These are phyloP conservation scores for Sclerotinia minor DNA, from an alignment of 2,329 filamentous ascomycete species.

Conservation along the genomic window DNA sequence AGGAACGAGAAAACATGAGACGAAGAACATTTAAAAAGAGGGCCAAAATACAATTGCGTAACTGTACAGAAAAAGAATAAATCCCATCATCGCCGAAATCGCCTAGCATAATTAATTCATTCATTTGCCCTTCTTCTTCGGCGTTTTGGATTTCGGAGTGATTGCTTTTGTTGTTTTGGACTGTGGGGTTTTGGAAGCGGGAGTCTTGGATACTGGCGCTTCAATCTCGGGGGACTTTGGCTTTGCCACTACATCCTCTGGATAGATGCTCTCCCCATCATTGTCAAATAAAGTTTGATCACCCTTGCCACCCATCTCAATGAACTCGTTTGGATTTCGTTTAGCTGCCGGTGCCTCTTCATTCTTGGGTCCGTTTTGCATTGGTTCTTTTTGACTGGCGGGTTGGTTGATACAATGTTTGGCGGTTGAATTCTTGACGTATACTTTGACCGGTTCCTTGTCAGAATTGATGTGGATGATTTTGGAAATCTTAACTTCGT, in stretches of 20 bases:
- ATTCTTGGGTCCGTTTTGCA: conserved; percentile 43
- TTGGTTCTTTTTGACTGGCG: conserved; percentile 27
- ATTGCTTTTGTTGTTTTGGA: neutral
- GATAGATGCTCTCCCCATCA: conserved; percentile 44
- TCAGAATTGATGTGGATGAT: conserved; percentile 56
- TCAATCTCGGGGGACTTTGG: conserved; percentile 7
- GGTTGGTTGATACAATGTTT: conserved; percentile 47
- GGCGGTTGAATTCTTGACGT: conserved; percentile 64
- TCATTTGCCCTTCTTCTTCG: conserved; percentile 19
- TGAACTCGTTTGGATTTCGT: conserved; percentile 73
- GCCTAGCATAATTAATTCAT: too few species aligned
- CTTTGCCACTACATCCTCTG: conserved; percentile 13
- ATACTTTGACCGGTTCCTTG: conserved; percentile 68
- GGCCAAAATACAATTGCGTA: neutral
- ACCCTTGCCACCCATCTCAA: conserved; percentile 80
- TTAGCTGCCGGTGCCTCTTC: conserved; percentile 68
- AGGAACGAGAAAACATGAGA: neutral
- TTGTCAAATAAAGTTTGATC: conserved; percentile 76
- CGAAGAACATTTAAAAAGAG: neutral
- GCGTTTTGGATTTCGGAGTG: conserved; percentile 13
- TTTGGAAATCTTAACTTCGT: conserved; percentile 65
- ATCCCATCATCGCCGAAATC: neutral
- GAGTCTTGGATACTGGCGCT: neutral
- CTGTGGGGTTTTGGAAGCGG: neutral
- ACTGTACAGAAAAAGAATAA: neutral